These are phyloP conservation scores for Solanum stenotomum DNA, from an alignment of 257 asterid genomes.

Conservation along the genomic window DNA sequence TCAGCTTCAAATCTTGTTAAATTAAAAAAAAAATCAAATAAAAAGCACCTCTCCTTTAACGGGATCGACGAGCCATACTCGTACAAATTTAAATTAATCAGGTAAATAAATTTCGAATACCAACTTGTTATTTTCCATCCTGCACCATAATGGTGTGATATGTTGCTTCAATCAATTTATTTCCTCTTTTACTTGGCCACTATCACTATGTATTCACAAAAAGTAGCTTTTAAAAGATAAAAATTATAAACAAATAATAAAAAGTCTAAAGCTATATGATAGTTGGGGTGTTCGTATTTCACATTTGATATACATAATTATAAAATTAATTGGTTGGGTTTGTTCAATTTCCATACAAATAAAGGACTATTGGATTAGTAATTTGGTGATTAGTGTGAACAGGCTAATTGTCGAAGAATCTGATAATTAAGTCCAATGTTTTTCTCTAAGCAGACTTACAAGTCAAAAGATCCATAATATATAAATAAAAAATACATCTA, in stretches of 20 bases:
- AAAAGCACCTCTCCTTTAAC: background rate
- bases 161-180: background rate
- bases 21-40: background rate
- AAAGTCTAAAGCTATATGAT: background rate
- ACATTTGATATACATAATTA: background rate
- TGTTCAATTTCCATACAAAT: background rate
- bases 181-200: background rate
- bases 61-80: too few relatives aligned
- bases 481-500: background rate
- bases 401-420: conserved; percentile 11
- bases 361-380: background rate
- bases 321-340: background rate
- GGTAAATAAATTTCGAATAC: accelerated
- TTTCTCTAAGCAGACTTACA: background rate
- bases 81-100: too few relatives aligned
- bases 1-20: background rate
- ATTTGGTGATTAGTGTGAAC: conserved; percentile 10
- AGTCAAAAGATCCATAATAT: background rate
- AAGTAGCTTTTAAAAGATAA: background rate
- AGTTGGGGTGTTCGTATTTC: background rate
- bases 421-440: background rate
- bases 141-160: background rate
- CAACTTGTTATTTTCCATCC: background rate
- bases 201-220: background rate
- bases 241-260: background rate